phyloP scores from a whole-genome alignment of 2,329 filamentous ascomycete species.

The Microcyclospora pomicola region DNA sequence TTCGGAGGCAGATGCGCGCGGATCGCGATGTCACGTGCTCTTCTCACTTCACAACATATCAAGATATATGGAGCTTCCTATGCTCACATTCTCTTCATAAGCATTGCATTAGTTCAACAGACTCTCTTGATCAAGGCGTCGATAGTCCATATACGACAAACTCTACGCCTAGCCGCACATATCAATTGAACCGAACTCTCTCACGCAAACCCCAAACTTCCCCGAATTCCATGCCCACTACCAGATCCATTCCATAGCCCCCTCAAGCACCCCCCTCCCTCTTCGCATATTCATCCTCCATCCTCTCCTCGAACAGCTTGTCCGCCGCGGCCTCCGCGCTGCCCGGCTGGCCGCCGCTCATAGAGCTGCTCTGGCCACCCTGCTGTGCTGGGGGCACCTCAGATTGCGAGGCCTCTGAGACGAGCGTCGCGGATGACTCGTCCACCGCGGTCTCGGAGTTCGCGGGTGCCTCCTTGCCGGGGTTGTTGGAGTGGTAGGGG shows the following conservation, averaged over 20 bases:
- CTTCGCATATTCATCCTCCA: conserved; percentile 33
- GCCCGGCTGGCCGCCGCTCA: conserved; percentile 10
- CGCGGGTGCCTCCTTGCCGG: not conserved
- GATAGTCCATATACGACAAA: no score
- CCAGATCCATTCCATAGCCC: conserved; percentile 51
- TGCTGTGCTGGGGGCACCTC: not conserved
- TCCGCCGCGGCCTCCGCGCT: conserved; percentile 22
- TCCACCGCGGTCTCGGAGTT: not conserved
- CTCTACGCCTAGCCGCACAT: no score
- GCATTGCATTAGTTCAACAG: no score
- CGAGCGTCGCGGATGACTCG: not conserved
- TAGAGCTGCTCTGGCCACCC: conserved; percentile 6
- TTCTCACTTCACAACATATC: no score
- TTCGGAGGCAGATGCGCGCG: no score
- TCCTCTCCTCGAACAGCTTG: conserved; percentile 27
- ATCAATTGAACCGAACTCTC: no score
- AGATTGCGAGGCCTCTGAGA: not conserved
- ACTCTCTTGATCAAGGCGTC: no score
- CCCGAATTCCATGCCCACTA: not conserved
- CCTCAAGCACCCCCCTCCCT: conserved; percentile 38
- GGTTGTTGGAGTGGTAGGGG: not conserved
- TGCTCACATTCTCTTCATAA: no score
- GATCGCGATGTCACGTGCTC: no score
- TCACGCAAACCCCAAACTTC: no score
- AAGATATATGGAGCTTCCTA: no score